Base-by-base conservation (phyloP, 495 filamentous ascomycete genomes). In the Paragyromitra xinjiangensis region DNA sequence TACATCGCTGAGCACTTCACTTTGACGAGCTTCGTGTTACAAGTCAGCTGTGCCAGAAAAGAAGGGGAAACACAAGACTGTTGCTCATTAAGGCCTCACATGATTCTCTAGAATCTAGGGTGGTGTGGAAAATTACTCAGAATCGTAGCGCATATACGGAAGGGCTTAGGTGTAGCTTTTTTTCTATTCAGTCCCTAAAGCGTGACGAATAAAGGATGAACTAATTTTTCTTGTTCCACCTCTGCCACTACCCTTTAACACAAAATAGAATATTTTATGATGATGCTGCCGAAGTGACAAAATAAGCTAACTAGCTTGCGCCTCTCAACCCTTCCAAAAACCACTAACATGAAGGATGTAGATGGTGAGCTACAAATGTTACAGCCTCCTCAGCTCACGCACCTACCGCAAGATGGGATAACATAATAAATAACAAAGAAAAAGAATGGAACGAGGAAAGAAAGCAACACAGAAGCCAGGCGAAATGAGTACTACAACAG, bases 401-500 rank as follows among this genome's bases (percentile, higher is more conserved):
- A 61, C 51, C 53, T 29, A 59, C 37, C 14, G 14, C 22, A 48
- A 70, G 44, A 59, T 39, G 24, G 64, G 24, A 40, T 39, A 42
- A 29, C 14, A 64, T 0, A 64, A 63, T 26, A 77, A 66, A 58
- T 37, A 77, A 65, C 37, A 77, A 64, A 64, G 16, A 22, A 62
- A 75, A 69, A 19, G 29, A 51, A 51, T 5, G 48, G 19, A 56
- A 56, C 37, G 16, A 39, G 7, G 24, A 40, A 75, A 58, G 12
- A 11, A 62, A 9, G 50, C 26, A 69, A 53, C 39, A 39, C 71
- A 73, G 42, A 58, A 56, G 40, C 58, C 16, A 61, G 19, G 53
- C 16, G 37, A 75, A 78, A 40, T 14, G 34, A 70, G 70, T 16
- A 64, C 42, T 45, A 73, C 40, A 73, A n/a, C 44, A 76, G 40